Percentiles rank a stretch among this genome's conserved stretches.
Evolutionary conservation across 495 filamentous ascomycete species (phyloP).

Genomic region (Apodospora peruviana): DNA sequence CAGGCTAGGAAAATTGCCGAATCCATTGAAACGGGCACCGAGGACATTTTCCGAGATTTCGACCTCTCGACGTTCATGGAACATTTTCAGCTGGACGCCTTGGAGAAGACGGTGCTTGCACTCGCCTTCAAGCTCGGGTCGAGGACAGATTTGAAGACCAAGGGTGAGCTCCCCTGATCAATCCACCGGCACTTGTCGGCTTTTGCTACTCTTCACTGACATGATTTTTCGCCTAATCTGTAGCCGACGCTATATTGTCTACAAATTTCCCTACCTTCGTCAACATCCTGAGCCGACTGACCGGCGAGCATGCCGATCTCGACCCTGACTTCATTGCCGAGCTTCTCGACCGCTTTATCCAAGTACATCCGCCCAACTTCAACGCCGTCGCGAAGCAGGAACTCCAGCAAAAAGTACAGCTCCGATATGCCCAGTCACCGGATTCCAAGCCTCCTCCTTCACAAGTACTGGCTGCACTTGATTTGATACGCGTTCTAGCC

Average conservation of each 20-base stretch:
- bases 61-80: slow-evolving; percentile 88
- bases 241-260: slow-evolving; percentile 78
- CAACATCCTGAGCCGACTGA: slow-evolving; percentile 56
- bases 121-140: slow-evolving; percentile 77
- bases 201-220: slow-evolving; percentile 18
- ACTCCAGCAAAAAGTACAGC: slow-evolving; percentile 58
- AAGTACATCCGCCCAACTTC: slow-evolving; percentile 76
- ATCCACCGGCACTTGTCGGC: background rate
- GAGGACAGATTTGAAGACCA: slow-evolving; percentile 75
- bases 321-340: slow-evolving; percentile 61
- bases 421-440: slow-evolving; percentile 56
- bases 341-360: slow-evolving; percentile 74
- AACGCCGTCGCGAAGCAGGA: slow-evolving; percentile 66
- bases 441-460: slow-evolving; percentile 57
- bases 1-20: slow-evolving; percentile 89
- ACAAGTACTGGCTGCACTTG: slow-evolving; percentile 68
- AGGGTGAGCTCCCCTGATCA: slow-evolving; percentile 55
- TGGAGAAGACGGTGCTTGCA: slow-evolving; percentile 83
- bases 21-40: slow-evolving; percentile 74
- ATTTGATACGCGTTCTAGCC: slow-evolving; percentile 62
- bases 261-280: slow-evolving; percentile 71
- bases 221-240: slow-evolving; percentile 17
- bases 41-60: slow-evolving; percentile 90
- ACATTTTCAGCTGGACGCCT: slow-evolving; percentile 84
- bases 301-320: slow-evolving; percentile 57